Base-by-base conservation (phyloP, 106 monocot species). In the Chionographis japonica region DNA sequence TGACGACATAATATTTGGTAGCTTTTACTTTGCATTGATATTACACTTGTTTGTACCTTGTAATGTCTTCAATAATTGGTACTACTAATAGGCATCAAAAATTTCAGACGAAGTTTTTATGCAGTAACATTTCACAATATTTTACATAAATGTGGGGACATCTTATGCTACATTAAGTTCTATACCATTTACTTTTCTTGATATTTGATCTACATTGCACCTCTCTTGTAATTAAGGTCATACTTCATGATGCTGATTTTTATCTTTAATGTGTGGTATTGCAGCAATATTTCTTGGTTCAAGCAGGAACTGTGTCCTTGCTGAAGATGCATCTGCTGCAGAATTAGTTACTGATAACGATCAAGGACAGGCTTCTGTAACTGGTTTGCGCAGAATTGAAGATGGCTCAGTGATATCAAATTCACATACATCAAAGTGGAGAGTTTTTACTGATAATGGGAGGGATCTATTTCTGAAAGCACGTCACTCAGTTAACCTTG, bases 371-470 rank as follows among this genome's bases (percentile, higher is more conserved):
- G 74, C 60, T 78, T 62, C 58, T 74, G 42, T 78, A 37, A 58
- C 74, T 69, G 86, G 83, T 63, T 73, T 93, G 56, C 76, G 65
- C 43, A 84, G 63, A 73, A 74, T 93, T 40, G 93, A 93, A 84
- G 93, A 93, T 84, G 89, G 93, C 63, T 86, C 93, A 43, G 63
- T 93, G 20, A 58, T 89, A 50, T 93, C 93, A 75, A 93, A 93
- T 79, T 57, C 62, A 41, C 93, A 93, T 76, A 93, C 93, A 40
- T 66, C 77, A n/a, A 93, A 93, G 70, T 93, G 93, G 93, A 84
- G 93, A 82, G 76, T 93, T 68, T 93, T 76, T 68, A 93, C 93
- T 12, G 86, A 93, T 64, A 84, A 79, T 51, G 93, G 81, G 49
- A 86, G 89, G 20, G 84, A 86, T 62, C 72, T 81, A 38, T 93